Evolutionary conservation across 768 basidiomycete species (phyloP).

Genomic region (Auricularia sp.): DNA sequence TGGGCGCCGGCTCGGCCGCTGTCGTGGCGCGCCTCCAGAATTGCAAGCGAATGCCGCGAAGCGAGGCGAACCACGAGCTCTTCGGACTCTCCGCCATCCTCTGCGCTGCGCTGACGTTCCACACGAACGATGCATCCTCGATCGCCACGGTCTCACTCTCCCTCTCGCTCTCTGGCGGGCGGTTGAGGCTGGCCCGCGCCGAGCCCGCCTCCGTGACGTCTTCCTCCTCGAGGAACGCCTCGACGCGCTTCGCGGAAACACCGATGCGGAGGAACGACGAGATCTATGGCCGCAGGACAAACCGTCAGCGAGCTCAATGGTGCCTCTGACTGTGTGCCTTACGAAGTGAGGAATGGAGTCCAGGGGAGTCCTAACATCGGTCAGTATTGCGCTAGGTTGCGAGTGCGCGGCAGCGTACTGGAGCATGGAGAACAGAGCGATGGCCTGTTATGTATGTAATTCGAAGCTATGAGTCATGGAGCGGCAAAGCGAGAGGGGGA

Average conservation of each 20-base stretch:
- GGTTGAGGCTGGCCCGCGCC: constrained; percentile 31
- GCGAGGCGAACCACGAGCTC: no score
- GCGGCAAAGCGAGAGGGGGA: background rate
- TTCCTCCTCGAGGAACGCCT: constrained; percentile 57
- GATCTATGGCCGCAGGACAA: background rate
- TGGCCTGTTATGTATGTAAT: constrained; percentile 33
- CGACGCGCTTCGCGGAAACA: constrained; percentile 59
- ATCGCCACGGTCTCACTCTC: constrained; percentile 41
- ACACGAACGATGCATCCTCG: constrained; percentile 49
- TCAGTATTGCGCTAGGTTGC: no score
- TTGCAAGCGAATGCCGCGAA: no score
- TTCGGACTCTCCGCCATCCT: no score
- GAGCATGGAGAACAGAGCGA: constrained; percentile 81
- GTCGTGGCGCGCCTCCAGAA: no score
- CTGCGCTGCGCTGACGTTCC: constrained; percentile 25
- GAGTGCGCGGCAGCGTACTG: constrained; percentile 8
- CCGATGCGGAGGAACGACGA: constrained; percentile 33
- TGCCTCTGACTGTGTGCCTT: constrained; percentile 47
- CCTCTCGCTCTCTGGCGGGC: constrained; percentile 11
- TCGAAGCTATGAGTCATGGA: background rate
- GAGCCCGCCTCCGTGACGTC: constrained; percentile 46
- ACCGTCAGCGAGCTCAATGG: background rate
- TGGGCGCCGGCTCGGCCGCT: no score
- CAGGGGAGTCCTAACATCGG: constrained; percentile 19
- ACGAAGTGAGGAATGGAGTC: constrained; percentile 77